These are phyloP conservation scores for Scytalidium sp. DNA, from an alignment of 2,329 filamentous ascomycete species.

Conservation along the genomic window DNA sequence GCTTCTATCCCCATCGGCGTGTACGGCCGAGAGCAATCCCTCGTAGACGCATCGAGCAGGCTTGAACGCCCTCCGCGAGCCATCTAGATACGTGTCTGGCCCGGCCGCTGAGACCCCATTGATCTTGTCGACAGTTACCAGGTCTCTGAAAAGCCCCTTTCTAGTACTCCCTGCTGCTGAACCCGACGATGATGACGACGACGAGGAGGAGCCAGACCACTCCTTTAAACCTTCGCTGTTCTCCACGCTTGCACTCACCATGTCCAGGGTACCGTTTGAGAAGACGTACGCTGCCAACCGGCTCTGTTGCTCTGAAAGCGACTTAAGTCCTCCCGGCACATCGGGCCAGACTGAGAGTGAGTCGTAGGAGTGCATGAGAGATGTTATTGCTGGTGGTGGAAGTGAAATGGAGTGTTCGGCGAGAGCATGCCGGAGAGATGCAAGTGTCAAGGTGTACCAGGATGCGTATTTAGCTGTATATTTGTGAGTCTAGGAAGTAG, in stretches of 20 bases:
- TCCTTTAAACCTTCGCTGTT: background rate
- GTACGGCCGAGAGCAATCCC: constrained; percentile 30
- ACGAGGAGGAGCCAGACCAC: constrained; percentile 2
- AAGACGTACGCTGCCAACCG: constrained; percentile 55
- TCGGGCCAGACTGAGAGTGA: constrained; percentile 63
- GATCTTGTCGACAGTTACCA: constrained; percentile 61
- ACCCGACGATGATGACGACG: too few relatives aligned
- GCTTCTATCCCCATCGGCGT: constrained; percentile 2
- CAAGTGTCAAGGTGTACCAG: constrained; percentile 61
- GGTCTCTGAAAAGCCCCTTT: constrained; percentile 39
- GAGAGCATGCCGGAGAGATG: constrained; percentile 61
- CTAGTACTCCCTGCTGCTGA: background rate
- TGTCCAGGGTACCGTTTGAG: constrained; percentile 64
- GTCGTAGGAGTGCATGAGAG: constrained; percentile 63
- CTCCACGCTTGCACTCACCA: constrained; percentile 42
- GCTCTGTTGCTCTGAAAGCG: constrained; percentile 12
- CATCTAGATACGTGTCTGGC: background rate
- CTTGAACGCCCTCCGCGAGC: constrained; percentile 49
- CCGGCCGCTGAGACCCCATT: background rate
- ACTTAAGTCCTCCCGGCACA: constrained; percentile 49
- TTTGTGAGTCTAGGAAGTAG: too few relatives aligned
- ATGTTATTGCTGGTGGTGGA: constrained; percentile 37
- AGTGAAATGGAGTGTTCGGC: constrained; percentile 52
- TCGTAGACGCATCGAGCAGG: constrained; percentile 60
- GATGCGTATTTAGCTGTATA: constrained; percentile 50